phyloP scores from a whole-genome alignment of 371 early-diverging fungal species.

The Umbelopsis sp. region DNA sequence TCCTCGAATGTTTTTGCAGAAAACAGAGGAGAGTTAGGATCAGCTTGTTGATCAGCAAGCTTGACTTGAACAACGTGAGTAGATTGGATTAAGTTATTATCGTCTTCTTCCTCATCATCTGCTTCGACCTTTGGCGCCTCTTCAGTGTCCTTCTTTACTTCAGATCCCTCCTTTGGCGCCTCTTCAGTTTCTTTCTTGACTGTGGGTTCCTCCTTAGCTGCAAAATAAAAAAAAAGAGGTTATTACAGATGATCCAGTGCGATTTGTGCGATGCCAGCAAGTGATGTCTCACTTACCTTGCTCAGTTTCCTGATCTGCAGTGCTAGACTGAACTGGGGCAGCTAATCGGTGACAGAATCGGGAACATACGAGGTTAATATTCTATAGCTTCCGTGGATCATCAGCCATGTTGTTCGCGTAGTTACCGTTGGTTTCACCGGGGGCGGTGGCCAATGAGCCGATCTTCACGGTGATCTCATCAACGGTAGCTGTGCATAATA shows the following conservation, averaged over 20 bases:
- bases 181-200: not conserved
- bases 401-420: too few relatives aligned
- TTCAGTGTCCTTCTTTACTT: too few relatives aligned
- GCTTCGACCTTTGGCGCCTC: constrained; percentile 3
- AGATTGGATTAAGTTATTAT: constrained; percentile 49
- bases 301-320: too few relatives aligned
- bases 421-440: not conserved
- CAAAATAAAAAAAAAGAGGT: too few relatives aligned
- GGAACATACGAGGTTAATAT: too few relatives aligned
- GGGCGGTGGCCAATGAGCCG: not conserved
- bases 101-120: not conserved
- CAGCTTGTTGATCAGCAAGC: constrained; percentile 78
- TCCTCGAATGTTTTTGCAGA: constrained; percentile 82
- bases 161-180: not conserved
- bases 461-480: constrained; percentile 14
- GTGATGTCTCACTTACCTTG: too few relatives aligned
- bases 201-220: not conserved
- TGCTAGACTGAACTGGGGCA: too few relatives aligned
- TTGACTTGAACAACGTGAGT: constrained; percentile 80
- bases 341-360: too few relatives aligned
- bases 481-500: not conserved
- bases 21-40: constrained; percentile 78
- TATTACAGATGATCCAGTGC: not conserved
- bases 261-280: too few relatives aligned
- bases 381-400: too few relatives aligned